A percentile compares a stretch with the other conserved stretches of the same genome.
These are phyloP conservation scores for Coemansia sp. DNA, from an alignment of 192 early-diverging fungal genomes.

Conservation along the genomic window DNA sequence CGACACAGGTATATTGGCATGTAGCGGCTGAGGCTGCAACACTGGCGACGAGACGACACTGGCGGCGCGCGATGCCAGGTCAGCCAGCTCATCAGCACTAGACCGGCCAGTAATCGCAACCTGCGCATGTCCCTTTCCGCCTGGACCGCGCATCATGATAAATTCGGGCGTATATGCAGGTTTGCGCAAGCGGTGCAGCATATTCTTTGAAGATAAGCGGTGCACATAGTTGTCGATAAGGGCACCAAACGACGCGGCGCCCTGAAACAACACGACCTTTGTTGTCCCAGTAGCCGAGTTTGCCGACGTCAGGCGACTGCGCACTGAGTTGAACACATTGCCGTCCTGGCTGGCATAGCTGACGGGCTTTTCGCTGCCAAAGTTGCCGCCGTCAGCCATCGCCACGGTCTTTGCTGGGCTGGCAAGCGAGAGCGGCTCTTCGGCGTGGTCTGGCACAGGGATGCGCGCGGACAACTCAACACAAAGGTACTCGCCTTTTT, in stretches of 20 bases:
- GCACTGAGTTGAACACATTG: conserved; percentile 46
- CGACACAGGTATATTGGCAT: neutral
- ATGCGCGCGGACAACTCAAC: conserved; percentile 84
- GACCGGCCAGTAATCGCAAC: conserved; percentile 58
- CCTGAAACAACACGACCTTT: conserved; percentile 86
- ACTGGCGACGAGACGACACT: conserved; percentile 50
- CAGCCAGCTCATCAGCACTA: conserved; percentile 35
- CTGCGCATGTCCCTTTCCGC: conserved; percentile 88
- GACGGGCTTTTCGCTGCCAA: conserved; percentile 37
- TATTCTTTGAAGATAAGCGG: conserved; percentile 63
- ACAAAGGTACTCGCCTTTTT: conserved; percentile 85
- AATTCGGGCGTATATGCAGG: conserved; percentile 81
- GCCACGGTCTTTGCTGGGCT: conserved; percentile 20
- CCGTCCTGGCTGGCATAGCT: conserved; percentile 51
- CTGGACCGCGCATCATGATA: conserved; percentile 93
- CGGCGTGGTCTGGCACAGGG: conserved; percentile 55
- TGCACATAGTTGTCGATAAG: conserved; percentile 85
- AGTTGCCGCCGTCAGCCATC: conserved; percentile 20
- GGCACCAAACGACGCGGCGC: conserved; percentile 84
- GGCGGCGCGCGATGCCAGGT: conserved; percentile 36
- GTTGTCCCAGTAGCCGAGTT: conserved; percentile 59
- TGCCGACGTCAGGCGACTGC: conserved; percentile 54
- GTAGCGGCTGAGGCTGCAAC: conserved; percentile 39
- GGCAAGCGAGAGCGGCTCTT: conserved; percentile 30
- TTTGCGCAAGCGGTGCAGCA: conserved; percentile 64